These are phyloP conservation scores for Lentinula boryana DNA, from an alignment of 768 basidiomycete species.

Conservation along the genomic window DNA sequence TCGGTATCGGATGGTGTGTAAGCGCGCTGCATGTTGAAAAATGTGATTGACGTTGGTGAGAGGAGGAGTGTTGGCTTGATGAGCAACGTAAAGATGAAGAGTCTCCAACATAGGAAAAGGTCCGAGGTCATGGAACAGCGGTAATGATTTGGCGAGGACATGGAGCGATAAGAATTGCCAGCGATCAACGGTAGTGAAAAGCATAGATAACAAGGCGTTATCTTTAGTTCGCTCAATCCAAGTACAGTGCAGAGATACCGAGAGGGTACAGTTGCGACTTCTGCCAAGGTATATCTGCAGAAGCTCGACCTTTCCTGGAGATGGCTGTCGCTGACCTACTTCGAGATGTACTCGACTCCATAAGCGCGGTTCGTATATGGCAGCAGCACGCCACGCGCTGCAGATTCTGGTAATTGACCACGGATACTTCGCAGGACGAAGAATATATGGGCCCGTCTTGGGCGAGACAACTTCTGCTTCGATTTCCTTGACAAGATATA, in stretches of 20 bases:
- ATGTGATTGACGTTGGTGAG: not conserved
- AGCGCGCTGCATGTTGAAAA: not conserved
- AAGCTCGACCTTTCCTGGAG: not conserved
- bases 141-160: not conserved
- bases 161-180: not conserved
- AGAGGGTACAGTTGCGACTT: not conserved
- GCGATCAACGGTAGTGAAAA: not conserved
- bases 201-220: not conserved
- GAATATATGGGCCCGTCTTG: slow-evolving; percentile 2
- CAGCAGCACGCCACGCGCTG: not conserved
- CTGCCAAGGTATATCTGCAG: not conserved
- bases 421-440: not conserved
- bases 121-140: not conserved
- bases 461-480: slow-evolving; percentile 1
- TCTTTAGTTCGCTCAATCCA: not conserved
- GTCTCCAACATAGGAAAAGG: not conserved
- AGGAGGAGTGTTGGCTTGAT: not conserved
- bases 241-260: not conserved
- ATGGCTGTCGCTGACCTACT: not conserved
- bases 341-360: slow-evolving; percentile 1
- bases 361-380: not conserved
- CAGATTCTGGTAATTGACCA: not conserved
- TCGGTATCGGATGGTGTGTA: not conserved
- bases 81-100: slow-evolving; percentile 1
- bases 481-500: not conserved